phyloP scores from a whole-genome alignment of 495 filamentous ascomycete genomes.

The Friedmanniomyces simplex region DNA sequence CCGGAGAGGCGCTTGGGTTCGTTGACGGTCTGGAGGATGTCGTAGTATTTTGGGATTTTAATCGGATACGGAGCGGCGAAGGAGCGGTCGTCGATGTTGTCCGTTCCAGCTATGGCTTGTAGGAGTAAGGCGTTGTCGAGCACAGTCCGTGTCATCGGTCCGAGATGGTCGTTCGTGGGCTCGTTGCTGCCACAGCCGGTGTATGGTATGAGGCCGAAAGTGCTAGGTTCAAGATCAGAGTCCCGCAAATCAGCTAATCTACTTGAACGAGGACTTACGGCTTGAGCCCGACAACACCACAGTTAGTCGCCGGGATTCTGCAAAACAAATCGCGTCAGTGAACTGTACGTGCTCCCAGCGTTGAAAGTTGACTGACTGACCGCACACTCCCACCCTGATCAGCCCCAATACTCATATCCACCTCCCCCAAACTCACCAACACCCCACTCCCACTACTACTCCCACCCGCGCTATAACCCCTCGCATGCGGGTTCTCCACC shows the following conservation, averaged over 20 bases:
- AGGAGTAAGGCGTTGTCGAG: conserved; percentile 43
- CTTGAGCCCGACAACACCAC: conserved; percentile 34
- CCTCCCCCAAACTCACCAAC: conserved; percentile 40
- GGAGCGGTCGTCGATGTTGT: conserved; percentile 48
- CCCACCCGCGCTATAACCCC: conserved; percentile 41
- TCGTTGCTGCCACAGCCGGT: conserved; percentile 28
- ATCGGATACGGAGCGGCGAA: conserved; percentile 26
- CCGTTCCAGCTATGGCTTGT: conserved; percentile 44
- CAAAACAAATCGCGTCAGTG: neutral
- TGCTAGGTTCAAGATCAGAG: neutral
- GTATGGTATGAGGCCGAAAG: conserved; percentile 27
- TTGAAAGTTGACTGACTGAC: neutral
- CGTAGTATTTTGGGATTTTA: conserved; percentile 30
- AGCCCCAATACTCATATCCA: conserved; percentile 48
- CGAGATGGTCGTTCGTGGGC: conserved; percentile 29
- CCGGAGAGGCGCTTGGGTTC: conserved; percentile 35
- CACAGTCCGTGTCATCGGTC: conserved; percentile 37
- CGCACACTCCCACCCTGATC: conserved; percentile 52
- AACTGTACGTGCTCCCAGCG: neutral
- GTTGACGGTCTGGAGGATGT: conserved; percentile 23
- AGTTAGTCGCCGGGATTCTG: conserved; percentile 39
- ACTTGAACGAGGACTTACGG: too few species aligned
- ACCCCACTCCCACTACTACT: conserved; percentile 48
- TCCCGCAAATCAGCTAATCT: too few species aligned
- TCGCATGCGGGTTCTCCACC: conserved; percentile 32